phyloP scores from a whole-genome alignment of 176 grass and related monocot genomes.

The Carex littledalei region DNA sequence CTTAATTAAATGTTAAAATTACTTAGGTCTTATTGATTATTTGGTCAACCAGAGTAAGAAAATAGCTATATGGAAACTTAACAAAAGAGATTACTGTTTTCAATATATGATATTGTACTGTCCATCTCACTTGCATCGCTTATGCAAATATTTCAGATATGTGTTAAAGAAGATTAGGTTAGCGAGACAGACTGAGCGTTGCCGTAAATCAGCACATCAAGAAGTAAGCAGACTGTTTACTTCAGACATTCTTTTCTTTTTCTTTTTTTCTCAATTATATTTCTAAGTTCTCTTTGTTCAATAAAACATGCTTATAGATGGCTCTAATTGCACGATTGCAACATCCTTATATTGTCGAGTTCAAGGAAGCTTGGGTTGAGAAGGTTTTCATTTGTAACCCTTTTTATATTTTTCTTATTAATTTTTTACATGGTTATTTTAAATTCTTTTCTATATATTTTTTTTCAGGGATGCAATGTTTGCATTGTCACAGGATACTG shows the following conservation, averaged over 20 bases:
- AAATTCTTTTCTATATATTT: constrained; percentile 15
- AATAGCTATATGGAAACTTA: too few species aligned
- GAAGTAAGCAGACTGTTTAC: constrained; percentile 44
- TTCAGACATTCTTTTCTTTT: background rate
- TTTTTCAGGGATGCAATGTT: constrained; percentile 83
- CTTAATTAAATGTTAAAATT: background rate
- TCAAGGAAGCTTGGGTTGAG: constrained; percentile 99
- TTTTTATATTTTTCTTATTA: background rate
- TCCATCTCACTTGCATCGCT: background rate
- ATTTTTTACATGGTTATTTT: constrained; percentile 22
- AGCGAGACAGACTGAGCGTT: constrained; percentile 86
- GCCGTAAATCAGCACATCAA: constrained; percentile 92
- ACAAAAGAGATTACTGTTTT: background rate
- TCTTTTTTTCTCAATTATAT: background rate
- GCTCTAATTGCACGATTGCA: constrained; percentile 90
- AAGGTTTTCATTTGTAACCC: constrained; percentile 49
- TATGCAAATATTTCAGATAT: constrained; percentile 44
- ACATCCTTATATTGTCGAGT: constrained; percentile 93
- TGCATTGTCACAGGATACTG: constrained; percentile 99
- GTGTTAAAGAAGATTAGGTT: constrained; percentile 96
- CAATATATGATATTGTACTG: background rate
- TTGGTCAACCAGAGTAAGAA: background rate
- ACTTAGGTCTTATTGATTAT: background rate
- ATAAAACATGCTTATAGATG: constrained; percentile 64
- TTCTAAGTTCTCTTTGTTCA: constrained; percentile 4